phyloP scores from a whole-genome alignment of 108 stramenopile species.

The Cyclotella sp. region DNA sequence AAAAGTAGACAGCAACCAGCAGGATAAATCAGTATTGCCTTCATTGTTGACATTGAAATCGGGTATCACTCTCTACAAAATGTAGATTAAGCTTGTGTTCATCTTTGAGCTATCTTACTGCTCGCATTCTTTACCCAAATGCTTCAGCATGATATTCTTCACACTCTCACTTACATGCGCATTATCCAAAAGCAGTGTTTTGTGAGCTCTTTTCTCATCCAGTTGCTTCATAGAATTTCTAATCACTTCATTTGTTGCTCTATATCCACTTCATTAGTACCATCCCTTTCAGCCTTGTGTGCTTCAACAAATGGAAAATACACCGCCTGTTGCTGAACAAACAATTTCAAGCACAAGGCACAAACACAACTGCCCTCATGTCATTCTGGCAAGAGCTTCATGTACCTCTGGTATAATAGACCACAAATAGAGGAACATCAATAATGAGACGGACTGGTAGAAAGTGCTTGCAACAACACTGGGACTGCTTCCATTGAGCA shows the following conservation, averaged over 20 bases:
- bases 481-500: constrained; percentile 7
- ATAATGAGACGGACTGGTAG: constrained; percentile 33
- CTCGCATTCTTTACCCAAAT: too few species aligned
- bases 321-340: constrained; percentile 16
- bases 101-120: too few species aligned
- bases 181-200: not conserved
- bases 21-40: not conserved
- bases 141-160: not conserved
- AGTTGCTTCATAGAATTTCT: not conserved
- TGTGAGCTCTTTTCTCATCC: not conserved
- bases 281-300: constrained; percentile 21
- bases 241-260: constrained; percentile 3
- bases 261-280: constrained; percentile 7
- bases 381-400: constrained; percentile 25
- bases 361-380: constrained; percentile 21
- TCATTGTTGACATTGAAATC: too few species aligned
- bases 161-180: not conserved
- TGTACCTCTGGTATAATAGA: constrained; percentile 28
- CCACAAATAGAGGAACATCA: constrained; percentile 31
- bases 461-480: constrained; percentile 20
- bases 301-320: constrained; percentile 29
- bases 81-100: too few species aligned
- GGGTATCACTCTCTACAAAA: too few species aligned
- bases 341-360: constrained; percentile 18
- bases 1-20: not conserved